A percentile compares a stretch with the other conserved stretches of the same genome.
Conservation (phyloP, 2,329 filamentous ascomycete species). For the Colletotrichum higginsianum region DNA sequence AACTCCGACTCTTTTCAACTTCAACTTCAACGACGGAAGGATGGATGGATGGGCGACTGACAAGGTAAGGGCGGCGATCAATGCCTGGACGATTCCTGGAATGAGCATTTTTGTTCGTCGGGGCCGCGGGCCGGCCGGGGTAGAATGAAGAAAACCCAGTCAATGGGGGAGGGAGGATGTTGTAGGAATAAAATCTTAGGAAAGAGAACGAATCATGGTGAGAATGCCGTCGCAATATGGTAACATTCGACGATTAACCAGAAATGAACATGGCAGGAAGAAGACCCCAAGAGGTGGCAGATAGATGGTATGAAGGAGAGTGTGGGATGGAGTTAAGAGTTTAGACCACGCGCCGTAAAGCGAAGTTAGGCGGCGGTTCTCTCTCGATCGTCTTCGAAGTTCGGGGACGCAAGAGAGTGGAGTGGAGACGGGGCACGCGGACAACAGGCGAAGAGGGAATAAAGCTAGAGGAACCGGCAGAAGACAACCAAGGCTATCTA, state of each 20-base stretch:
- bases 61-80: constrained; percentile 70
- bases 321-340: constrained; percentile 34
- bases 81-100: constrained; percentile 61
- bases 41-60: constrained; percentile 52
- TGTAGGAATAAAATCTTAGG: constrained; percentile 50
- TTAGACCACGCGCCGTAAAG: constrained; percentile 29
- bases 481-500: neutral
- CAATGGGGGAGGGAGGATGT: constrained; percentile 57
- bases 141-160: constrained; percentile 58
- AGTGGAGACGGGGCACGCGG: constrained; percentile 7
- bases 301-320: constrained; percentile 41
- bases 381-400: constrained; percentile 22
- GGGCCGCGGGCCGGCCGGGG: constrained; percentile 47
- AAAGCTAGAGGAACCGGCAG: constrained; percentile 18
- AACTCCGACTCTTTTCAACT: neutral
- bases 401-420: constrained; percentile 33
- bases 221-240: constrained; percentile 43
- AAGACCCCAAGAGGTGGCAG: constrained; percentile 38
- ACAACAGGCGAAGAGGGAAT: constrained; percentile 26
- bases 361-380: constrained; percentile 18
- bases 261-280: constrained; percentile 32
- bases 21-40: neutral
- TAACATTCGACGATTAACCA: constrained; percentile 27
- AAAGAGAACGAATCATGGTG: constrained; percentile 43
- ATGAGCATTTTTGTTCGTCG: constrained; percentile 59